Base-by-base conservation (phyloP, 2,329 filamentous ascomycete genomes). In the Ceratocystis ficicola region DNA sequence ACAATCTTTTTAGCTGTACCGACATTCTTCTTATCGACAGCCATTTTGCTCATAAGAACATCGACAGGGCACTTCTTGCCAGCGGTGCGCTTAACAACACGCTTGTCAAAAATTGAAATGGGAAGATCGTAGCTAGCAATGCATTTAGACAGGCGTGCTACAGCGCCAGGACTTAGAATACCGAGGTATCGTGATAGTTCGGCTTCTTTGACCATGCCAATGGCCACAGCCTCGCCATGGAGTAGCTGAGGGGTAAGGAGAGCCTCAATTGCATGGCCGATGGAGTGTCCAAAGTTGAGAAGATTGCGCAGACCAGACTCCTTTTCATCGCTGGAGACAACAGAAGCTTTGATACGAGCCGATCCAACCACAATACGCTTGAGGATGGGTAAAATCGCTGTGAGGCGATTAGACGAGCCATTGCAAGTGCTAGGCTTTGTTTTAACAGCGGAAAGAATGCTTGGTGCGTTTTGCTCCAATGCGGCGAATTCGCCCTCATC, bases 171-270 rank as follows among this genome's bases (percentile, higher is more conserved):
- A 63, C 87, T 86, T 36, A 99, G 78, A 20, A 95, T 82, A 50
- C 94, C 94, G 1, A 99, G 81, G 74, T 92, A 89, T 66, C 94
- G 87, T 28, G 94, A 90, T 65, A 99, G 79, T 75, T 97, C 94
- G 10, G 93, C 94, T 76, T 99, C 94, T 74, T 95, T 96, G 68
- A 97, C 89, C 94, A 99, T 99, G 30, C 94, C 94, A 70, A 99
- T 95, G 25, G 94, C 90, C 10, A 99, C 93, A 69, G 89, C 91
- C 74, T 99, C 94, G 68, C 94, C 94, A 72, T 99, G 94, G 5
- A 99, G 83, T 46, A 99, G 86, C 75, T 99, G 93, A 0, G 94
- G 94, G 0, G 95, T 95, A 52, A 97, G 81, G 59, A 99, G 91
- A 32, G 94, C 94, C 77, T 99, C 94, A 71, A 93, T 91, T 20